Evolutionary conservation across 2,329 filamentous ascomycete species (phyloP).

Genomic region (Ascochyta pisi): DNA sequence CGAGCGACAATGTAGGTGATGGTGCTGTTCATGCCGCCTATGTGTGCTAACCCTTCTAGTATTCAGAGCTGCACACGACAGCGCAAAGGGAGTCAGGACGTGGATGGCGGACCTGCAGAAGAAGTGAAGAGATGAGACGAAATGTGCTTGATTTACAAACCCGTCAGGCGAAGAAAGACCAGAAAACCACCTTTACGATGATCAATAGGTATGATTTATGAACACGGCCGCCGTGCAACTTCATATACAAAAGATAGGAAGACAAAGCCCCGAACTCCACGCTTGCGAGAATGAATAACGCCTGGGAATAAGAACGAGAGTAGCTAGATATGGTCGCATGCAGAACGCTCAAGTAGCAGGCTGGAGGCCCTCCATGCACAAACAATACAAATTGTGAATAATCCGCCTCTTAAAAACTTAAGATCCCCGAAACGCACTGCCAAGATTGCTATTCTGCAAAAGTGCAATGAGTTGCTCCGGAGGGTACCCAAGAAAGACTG

Average conservation of each 20-base stretch:
- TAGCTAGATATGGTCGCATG: neutral
- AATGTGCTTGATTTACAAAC: too few species aligned
- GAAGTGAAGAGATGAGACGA: constrained; percentile 30
- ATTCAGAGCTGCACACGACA: constrained; percentile 58
- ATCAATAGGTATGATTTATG: too few species aligned
- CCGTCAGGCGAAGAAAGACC: neutral
- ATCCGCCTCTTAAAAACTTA: too few species aligned
- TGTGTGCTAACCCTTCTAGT: constrained; percentile 41
- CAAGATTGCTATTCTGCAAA: constrained; percentile 48
- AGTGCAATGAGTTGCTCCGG: constrained; percentile 46
- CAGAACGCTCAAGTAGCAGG: constrained; percentile 7
- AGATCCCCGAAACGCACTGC: constrained; percentile 24
- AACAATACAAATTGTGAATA: constrained; percentile 24
- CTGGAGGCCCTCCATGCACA: constrained; percentile 25
- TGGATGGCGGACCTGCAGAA: constrained; percentile 55
- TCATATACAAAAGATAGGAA: neutral
- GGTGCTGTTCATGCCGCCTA: neutral
- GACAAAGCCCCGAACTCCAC: constrained; percentile 1
- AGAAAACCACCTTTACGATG: neutral
- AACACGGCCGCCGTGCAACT: neutral
- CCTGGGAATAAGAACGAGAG: neutral
- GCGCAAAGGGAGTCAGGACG: constrained; percentile 53
- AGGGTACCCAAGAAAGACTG: constrained; percentile 87
- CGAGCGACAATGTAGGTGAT: constrained; percentile 70
- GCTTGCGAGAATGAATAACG: neutral